A percentile compares a stretch with the other conserved stretches of the same genome.
Conservation (phyloP, 768 basidiomycete genomes). For the Termitomyces heimii region DNA sequence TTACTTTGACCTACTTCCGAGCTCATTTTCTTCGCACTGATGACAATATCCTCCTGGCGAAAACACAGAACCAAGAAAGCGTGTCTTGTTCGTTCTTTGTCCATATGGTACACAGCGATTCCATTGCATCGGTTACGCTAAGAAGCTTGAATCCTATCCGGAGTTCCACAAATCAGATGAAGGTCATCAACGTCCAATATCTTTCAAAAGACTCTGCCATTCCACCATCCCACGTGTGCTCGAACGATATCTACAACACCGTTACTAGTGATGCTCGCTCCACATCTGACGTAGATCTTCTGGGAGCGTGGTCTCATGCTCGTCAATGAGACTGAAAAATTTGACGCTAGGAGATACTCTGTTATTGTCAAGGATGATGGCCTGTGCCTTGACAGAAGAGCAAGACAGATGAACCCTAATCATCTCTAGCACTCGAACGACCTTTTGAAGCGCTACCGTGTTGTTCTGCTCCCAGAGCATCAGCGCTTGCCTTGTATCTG, state of each 20-base stretch:
- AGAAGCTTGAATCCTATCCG: neutral
- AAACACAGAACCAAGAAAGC: neutral
- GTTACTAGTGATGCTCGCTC: neutral
- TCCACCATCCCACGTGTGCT: neutral
- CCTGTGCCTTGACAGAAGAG: constrained; percentile 11
- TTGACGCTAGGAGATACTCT: neutral
- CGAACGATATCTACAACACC: neutral
- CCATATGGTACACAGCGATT: neutral
- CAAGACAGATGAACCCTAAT: constrained; percentile 8
- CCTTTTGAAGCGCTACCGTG: constrained; percentile 7
- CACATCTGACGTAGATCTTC: constrained; percentile 9
- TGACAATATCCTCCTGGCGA: neutral
- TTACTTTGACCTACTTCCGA: neutral
- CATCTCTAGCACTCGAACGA: constrained; percentile 12
- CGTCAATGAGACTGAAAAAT: constrained; percentile 11
- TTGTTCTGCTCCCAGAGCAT: constrained; percentile 12
- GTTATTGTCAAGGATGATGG: constrained; percentile 2
- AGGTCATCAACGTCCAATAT: neutral
- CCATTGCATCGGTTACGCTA: neutral
- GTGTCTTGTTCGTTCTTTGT: neutral
- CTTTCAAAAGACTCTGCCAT: neutral
- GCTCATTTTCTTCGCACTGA: neutral
- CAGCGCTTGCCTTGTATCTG: constrained; percentile 2
- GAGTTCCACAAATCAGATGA: neutral
- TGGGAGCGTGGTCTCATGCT: constrained; percentile 5